Evolutionary conservation across 2,329 filamentous ascomycete species (phyloP), one percentile per base, ranked within the genome.

Genomic region (Gaeumannomyces sp.): DNA sequence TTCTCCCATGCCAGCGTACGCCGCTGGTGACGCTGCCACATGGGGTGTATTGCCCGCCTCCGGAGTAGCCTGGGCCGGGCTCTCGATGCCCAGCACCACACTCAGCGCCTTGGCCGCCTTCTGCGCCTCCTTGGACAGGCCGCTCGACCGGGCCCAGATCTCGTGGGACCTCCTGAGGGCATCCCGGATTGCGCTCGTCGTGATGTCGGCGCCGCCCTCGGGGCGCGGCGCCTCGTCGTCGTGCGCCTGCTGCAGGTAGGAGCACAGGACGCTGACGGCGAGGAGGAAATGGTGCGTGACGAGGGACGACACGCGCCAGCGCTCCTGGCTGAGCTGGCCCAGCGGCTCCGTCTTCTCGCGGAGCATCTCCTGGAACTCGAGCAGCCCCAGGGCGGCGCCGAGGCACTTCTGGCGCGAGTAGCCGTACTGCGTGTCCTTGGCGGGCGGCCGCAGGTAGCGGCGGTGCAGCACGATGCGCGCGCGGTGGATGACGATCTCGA

Each of bases 241-340:
- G 29, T 38, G 31, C 11, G 25, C 33, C 1, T 61, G 33, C 8
- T 64, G 64, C 22, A 72, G 58, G 59, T 81, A 79, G 3, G 81
- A 72, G 53, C 79, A 78, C 4, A 83, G 69, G 27, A 83, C 74
- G 65, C 80, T 81, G 59, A 78, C 78, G 1, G 80, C 81, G 2
- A 81, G 73, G 10, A 83, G 71, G 60, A 82, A 81, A 66, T 81
- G 79, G 64, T 80, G 77, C 3, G 74, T 75, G 62, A 78, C 73
- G 3, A 81, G 67, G 3, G 78, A 78, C 14, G 76, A 76, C 22
- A 80, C 66, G 59, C 79, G 78, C 78, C 78, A 81, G 57, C 73
- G 75, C 53, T 80, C 72, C 5, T 75, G 73, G 62, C 73, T 72
- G 11, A 82, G 66, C 7, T 73, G 73, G 0, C 78, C 77, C 0